phyloP scores from a whole-genome alignment of 140 eudicot species.

The Cichorium intybus region DNA sequence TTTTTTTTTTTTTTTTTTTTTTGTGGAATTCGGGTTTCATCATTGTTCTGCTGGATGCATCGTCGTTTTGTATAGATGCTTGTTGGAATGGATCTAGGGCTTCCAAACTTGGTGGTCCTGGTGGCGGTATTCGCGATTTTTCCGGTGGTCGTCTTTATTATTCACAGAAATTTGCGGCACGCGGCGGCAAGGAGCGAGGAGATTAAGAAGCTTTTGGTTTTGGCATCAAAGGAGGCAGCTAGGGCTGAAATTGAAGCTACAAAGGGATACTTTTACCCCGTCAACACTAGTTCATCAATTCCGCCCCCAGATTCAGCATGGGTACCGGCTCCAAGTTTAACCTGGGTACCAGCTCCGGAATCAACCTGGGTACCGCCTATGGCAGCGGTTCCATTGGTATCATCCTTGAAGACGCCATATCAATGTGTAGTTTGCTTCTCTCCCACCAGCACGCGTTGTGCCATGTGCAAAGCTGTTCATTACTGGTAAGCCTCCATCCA shows the following conservation, averaged over 20 bases:
- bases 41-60: constrained; percentile 28
- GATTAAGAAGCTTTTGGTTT: constrained; percentile 48
- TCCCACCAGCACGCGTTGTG: constrained; percentile 59
- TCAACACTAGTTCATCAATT: constrained; percentile 2
- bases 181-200: constrained; percentile 69
- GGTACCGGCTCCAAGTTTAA: no score
- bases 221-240: constrained; percentile 64
- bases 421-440: constrained; percentile 62
- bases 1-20: no score
- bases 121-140: constrained; percentile 32
- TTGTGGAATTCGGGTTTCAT: constrained; percentile 31
- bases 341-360: no score
- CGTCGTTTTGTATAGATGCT: constrained; percentile 50
- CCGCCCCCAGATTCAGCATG: constrained; percentile 3
- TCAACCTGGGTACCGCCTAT: constrained; percentile 11
- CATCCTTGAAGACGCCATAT: constrained; percentile 25
- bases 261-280: constrained; percentile 19
- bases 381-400: constrained; percentile 1
- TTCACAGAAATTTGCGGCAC: constrained; percentile 57
- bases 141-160: constrained; percentile 38
- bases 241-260: constrained; percentile 66
- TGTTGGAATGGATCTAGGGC: constrained; percentile 69
- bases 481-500: constrained; percentile 56
- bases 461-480: constrained; percentile 69
- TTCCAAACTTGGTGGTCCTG: constrained; percentile 45